Base-by-base conservation (phyloP, 2,329 filamentous ascomycete species). In the Pyricularia sp. region DNA sequence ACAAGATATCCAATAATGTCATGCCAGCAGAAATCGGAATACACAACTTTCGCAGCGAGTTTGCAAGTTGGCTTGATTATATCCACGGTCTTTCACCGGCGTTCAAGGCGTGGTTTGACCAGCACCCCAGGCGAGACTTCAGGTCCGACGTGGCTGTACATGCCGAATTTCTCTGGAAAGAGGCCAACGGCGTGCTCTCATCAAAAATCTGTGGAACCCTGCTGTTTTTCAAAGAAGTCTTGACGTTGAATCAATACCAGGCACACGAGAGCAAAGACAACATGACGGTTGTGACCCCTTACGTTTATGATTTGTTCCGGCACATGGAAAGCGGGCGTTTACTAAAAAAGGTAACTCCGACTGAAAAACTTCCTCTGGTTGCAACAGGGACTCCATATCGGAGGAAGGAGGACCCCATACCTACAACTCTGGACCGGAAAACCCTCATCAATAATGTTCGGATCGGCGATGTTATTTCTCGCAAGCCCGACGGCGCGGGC, bases 241-340 rank as follows among this genome's bases (percentile, higher is more conserved):
- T 77, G 66, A 71, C 77, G 3, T 78, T 81, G 11, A 72, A 70
- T 14, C 72, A 73, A 17, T 82, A 82, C 71, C 74, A 70, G 31
- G 4, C 36, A 70, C 31, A 36, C 69, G 65, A 28, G 10, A 55
- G 42, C 23, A 26, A 31, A 20, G 50, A 72, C 2, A 64, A 64
- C 3, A 64, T 75, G 3, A 94, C 92, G 0, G 78, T 92, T 0
- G 89, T 94, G 0, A 94, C 92, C 0, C 86, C 89, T 0, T 92
- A 90, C 69, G 85, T 91, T 0, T 84, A 87, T 70, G 74, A 85
- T 3, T 86, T 86, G 68, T 95, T 95, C 71, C 79, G 81, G 3
- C 78, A 89, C 25, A 83, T 92, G 75, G 84, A 84, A 4, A 91
- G 89, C 72, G 85, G 81, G 0, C 75, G 80, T 2, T 78, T 84